Evolutionary conservation across 2,329 filamentous ascomycete genomes (phyloP), one percentile per base, ranked within the genome.

Genomic region (Sphaceloma murrayae): DNA sequence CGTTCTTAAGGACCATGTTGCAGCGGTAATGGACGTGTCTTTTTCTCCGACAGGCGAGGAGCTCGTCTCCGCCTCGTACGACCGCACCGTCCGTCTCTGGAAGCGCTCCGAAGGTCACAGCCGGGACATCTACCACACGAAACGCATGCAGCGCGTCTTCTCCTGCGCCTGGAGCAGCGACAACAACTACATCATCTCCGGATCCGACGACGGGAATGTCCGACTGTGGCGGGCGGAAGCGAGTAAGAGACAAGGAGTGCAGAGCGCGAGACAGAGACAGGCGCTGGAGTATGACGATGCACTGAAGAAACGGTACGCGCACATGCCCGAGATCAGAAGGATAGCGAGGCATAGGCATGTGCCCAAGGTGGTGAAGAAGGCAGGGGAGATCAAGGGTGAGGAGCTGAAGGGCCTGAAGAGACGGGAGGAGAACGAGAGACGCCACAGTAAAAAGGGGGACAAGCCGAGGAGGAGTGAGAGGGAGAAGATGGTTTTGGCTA

Each of bases 61-160:
- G 61, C 75, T 98, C 34, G 86, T 96, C 14, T 85, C 82, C 10
- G 91, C 85, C 4, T 87, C 82, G 1, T 93, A 91, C 66, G 85
- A 93, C 59, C 79, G 87, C 49, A 94, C 86, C 3, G 72, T 98
- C 43, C 78, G 91, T 40, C 68, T 96, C 39, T 96, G 87, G 84
- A 78, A 78, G 59, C 75, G 84, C 46, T 76, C 80, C 52, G 70
- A 80, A 49, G 89, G 89, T 17, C 85, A 91, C 64, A 88, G 84
- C 10, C 75, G 88, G 54, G 91, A 98, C 58, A 79, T 95, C 38
- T 98, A 96, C 66, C 88, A 96, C 68, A 96, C 91, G 13, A 94
- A 95, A 67, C 80, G 91, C 51, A 95, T 95, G 89, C 89, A 96
- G 68, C 77, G 89, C 54, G 87, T 95, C 46, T 93, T 93, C 67